Percentiles rank a stretch among this genome's conserved stretches.
These are phyloP conservation scores for Inonotus hispidus DNA, from an alignment of 1,284 basidiomycete species.

Conservation along the genomic window DNA sequence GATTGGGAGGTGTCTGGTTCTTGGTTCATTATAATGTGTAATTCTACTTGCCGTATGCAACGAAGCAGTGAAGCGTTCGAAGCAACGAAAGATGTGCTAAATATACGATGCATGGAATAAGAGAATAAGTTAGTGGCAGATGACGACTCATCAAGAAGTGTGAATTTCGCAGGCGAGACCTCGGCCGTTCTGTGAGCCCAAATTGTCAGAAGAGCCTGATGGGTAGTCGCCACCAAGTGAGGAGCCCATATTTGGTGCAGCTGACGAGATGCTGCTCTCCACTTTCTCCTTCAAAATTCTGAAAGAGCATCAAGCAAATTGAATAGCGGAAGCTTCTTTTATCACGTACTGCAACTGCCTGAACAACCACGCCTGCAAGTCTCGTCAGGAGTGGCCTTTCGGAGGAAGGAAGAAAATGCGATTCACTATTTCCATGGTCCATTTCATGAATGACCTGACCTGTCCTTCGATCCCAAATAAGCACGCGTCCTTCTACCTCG, in stretches of 20 bases:
- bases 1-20: no score
- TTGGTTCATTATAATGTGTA: no score
- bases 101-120: not conserved
- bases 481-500: conserved; percentile 41
- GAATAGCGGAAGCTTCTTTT: not conserved
- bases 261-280: conserved; percentile 9
- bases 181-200: not conserved
- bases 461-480: conserved; percentile 55
- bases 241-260: conserved; percentile 4
- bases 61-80: not conserved
- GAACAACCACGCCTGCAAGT: not conserved
- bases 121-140: not conserved
- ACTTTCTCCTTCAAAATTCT: conserved; percentile 3
- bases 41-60: no score
- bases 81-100: not conserved
- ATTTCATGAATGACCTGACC: conserved; percentile 48
- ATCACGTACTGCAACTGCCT: not conserved
- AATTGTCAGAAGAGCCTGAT: not conserved
- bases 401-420: not conserved
- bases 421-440: conserved; percentile 36
- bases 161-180: not conserved
- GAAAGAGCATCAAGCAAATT: not conserved
- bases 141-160: not conserved
- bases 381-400: not conserved
- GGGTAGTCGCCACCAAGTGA: conserved; percentile 11